A percentile compares a stretch with the other conserved stretches of the same genome.
Evolutionary conservation across 352 stramenopile genomes (phyloP).

Genomic region (Pythium monospermum): DNA sequence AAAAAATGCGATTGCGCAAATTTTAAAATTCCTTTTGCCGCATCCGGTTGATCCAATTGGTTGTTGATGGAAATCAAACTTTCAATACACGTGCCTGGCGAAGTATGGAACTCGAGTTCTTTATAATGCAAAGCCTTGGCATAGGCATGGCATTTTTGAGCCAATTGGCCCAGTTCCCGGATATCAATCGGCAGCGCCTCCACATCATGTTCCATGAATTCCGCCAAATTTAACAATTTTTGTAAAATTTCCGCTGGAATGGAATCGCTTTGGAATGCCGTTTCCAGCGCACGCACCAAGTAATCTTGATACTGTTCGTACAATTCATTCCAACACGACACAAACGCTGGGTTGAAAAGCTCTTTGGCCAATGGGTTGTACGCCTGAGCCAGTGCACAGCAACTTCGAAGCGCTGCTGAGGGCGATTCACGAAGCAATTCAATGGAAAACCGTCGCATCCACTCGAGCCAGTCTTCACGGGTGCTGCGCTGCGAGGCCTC

Average conservation of each 20-base stretch:
- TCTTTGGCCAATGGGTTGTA: constrained; percentile 98
- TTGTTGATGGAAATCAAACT: constrained; percentile 99
- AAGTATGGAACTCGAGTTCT: constrained; percentile 96
- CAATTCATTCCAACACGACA: constrained; percentile 98
- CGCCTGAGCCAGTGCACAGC: constrained; percentile 94
- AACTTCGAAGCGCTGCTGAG: constrained; percentile 92
- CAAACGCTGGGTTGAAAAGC: constrained; percentile 99
- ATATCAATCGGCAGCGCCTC: constrained; percentile 97
- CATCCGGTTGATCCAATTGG: constrained; percentile 94
- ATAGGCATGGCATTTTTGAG: constrained; percentile 98
- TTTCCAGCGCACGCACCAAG: constrained; percentile 93
- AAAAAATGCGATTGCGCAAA: constrained; percentile 76
- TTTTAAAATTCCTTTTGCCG: constrained; percentile 96
- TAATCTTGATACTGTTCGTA: constrained; percentile 86
- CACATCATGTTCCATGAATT: constrained; percentile 99
- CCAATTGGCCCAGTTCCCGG: constrained; percentile 93
- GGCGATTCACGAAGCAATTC: constrained; percentile 97
- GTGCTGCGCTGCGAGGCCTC: constrained; percentile 78
- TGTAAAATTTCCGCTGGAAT: constrained; percentile 98
- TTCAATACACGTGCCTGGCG: constrained; percentile 93
- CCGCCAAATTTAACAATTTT: constrained; percentile 96
- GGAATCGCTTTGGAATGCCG: constrained; percentile 90
- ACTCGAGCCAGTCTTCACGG: constrained; percentile 98
- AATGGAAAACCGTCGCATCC: constrained; percentile 97
- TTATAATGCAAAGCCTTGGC: constrained; percentile 99